Percentiles rank a stretch among this genome's conserved stretches.
phyloP scores from a whole-genome alignment of 2,329 filamentous ascomycete genomes.

The Elsinoe perseae region DNA sequence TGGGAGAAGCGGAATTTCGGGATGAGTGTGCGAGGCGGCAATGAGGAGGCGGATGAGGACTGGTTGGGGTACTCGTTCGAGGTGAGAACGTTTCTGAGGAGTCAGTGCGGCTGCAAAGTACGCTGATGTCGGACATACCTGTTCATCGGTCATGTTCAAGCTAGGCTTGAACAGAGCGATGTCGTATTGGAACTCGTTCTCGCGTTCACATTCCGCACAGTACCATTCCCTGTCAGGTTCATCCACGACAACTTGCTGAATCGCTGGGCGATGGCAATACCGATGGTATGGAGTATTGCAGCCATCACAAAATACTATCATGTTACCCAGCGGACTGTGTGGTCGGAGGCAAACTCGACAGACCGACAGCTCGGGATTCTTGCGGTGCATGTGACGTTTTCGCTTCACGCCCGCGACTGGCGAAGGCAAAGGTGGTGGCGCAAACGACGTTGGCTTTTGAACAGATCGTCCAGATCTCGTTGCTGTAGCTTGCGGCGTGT shows the following conservation, averaged over 20 bases:
- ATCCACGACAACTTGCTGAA: slow-evolving; percentile 60
- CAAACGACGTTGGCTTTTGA: slow-evolving; percentile 56
- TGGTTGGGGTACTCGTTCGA: slow-evolving; percentile 52
- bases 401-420: slow-evolving; percentile 45
- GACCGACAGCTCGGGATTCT: slow-evolving; percentile 50
- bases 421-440: slow-evolving; percentile 45
- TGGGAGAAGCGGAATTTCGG: slow-evolving; percentile 59
- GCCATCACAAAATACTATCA: slow-evolving; percentile 78
- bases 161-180: slow-evolving; percentile 34
- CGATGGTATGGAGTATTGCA: slow-evolving; percentile 77
- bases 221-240: slow-evolving; percentile 64
- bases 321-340: slow-evolving; percentile 63
- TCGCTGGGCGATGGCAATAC: slow-evolving; percentile 68
- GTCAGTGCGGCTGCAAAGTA: neutral
- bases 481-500: slow-evolving; percentile 53
- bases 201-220: slow-evolving; percentile 55
- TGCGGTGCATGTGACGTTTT: slow-evolving; percentile 49
- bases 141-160: slow-evolving; percentile 34
- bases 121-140: slow-evolving; percentile 29
- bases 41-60: slow-evolving; percentile 59
- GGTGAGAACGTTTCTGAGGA: slow-evolving; percentile 24
- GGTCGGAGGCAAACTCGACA: slow-evolving; percentile 68
- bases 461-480: slow-evolving; percentile 71
- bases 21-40: slow-evolving; percentile 52
- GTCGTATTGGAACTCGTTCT: slow-evolving; percentile 35